Conservation (phyloP, 2,329 filamentous ascomycete species). For the Aspergillus amoenus region DNA sequence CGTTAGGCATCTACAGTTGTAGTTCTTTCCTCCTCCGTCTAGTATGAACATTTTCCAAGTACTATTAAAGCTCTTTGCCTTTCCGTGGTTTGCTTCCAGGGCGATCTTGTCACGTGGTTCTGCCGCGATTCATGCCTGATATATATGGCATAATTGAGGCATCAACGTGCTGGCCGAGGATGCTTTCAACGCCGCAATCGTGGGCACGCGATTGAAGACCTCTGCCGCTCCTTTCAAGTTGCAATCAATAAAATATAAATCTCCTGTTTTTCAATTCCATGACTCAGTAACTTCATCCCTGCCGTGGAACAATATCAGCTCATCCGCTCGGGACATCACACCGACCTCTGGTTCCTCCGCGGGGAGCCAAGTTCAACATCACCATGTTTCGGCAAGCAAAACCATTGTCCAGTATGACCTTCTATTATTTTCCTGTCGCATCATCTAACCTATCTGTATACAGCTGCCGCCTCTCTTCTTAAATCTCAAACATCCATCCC, state of each 20-base stretch:
- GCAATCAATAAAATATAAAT: neutral
- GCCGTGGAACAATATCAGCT: neutral
- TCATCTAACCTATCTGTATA: conserved; percentile 14
- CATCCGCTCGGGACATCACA: neutral
- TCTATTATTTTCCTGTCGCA: neutral
- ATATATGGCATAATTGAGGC: neutral
- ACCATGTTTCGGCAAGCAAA: conserved; percentile 33
- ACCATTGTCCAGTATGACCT: conserved; percentile 29
- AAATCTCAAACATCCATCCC: conserved; percentile 11
- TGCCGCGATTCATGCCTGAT: neutral
- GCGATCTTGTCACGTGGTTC: too few relatives aligned
- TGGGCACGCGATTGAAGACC: neutral
- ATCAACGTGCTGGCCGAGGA: neutral
- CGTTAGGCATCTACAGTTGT: too few relatives aligned
- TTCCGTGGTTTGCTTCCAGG: too few relatives aligned
- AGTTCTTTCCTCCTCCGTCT: too few relatives aligned
- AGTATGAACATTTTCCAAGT: too few relatives aligned
- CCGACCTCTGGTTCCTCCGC: conserved; percentile 5
- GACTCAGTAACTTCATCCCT: neutral
- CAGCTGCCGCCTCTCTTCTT: conserved; percentile 26
- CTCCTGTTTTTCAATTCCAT: neutral
- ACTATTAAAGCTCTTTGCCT: too few relatives aligned
- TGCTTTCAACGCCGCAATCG: conserved; percentile 10
- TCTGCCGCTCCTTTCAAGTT: neutral
- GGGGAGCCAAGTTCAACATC: conserved; percentile 14